Evolutionary conservation across 2,329 filamentous ascomycete genomes (phyloP).

Genomic region (Venturia nashicola): DNA sequence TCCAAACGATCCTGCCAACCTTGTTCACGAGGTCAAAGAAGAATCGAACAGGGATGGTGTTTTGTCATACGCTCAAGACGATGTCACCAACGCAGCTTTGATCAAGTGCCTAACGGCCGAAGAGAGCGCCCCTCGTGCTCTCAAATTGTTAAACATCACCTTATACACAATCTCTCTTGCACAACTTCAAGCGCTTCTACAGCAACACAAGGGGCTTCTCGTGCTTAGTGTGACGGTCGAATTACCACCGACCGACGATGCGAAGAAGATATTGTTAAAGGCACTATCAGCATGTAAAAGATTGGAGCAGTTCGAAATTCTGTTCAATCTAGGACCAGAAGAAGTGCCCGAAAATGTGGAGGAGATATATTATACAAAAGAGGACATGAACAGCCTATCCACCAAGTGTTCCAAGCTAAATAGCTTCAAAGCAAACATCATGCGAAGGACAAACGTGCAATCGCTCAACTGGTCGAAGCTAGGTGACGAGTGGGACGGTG

Average conservation of each 20-base stretch:
- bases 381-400: slow-evolving; percentile 22
- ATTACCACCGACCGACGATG: slow-evolving; percentile 22
- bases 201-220: slow-evolving; percentile 25
- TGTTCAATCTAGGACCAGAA: slow-evolving; percentile 22
- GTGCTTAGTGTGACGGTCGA: slow-evolving; percentile 26
- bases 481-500: not conserved
- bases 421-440: slow-evolving; percentile 23
- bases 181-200: slow-evolving; percentile 23
- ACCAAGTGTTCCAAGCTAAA: slow-evolving; percentile 22
- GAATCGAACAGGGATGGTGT: slow-evolving; percentile 14
- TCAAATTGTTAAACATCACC: slow-evolving; percentile 28
- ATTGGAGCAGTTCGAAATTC: slow-evolving; percentile 28
- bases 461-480: not conserved
- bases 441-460: not conserved
- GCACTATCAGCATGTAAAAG: slow-evolving; percentile 19
- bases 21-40: slow-evolving; percentile 15
- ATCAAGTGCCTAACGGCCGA: slow-evolving; percentile 23
- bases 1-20: slow-evolving; percentile 17
- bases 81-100: slow-evolving; percentile 12
- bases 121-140: slow-evolving; percentile 19
- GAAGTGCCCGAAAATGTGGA: slow-evolving; percentile 18
- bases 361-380: slow-evolving; percentile 12
- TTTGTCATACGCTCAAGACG: slow-evolving; percentile 21
- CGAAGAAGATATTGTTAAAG: slow-evolving; percentile 22
- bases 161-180: slow-evolving; percentile 27